A percentile compares a stretch with the other conserved stretches of the same genome.
These are phyloP conservation scores for Orbilia brochopaga DNA, from an alignment of 2,329 filamentous ascomycete species.

Conservation along the genomic window DNA sequence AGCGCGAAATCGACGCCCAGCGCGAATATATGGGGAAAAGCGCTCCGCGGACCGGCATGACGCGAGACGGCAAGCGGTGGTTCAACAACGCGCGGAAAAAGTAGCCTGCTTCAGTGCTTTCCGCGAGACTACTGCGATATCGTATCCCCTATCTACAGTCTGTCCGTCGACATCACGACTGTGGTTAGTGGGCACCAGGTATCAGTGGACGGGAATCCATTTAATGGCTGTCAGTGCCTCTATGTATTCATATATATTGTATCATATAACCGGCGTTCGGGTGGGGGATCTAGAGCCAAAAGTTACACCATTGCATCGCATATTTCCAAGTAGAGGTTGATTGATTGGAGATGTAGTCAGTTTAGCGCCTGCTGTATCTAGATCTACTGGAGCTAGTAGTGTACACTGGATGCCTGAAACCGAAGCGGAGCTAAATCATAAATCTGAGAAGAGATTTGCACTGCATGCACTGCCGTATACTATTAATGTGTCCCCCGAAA, in stretches of 20 bases:
- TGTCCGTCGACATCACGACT: too few relatives aligned
- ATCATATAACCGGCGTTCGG: constrained; percentile 30
- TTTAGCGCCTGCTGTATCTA: constrained; percentile 6
- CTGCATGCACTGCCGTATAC: constrained; percentile 3
- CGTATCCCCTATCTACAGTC: too few relatives aligned
- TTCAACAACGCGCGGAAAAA: constrained; percentile 47
- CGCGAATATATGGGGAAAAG: constrained; percentile 69
- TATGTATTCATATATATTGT: constrained; percentile 28
- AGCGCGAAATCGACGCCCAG: constrained; percentile 58
- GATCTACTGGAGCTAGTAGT: constrained; percentile 5
- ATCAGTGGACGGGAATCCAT: too few relatives aligned
- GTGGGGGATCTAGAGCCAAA: constrained; percentile 1
- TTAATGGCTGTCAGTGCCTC: too few relatives aligned
- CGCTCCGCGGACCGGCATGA: constrained; percentile 62
- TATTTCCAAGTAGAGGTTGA: too few relatives aligned
- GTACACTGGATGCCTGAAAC: constrained; percentile 22
- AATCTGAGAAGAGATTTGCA: constrained; percentile 40
- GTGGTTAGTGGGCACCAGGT: too few relatives aligned
- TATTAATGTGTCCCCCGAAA: too few relatives aligned
- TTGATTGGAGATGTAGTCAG: constrained; percentile 26
- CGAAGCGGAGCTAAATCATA: neutral
- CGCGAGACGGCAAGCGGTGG: constrained; percentile 53
- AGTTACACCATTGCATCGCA: neutral
- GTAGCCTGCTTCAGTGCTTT: too few relatives aligned
- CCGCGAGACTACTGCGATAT: too few relatives aligned